A percentile compares a stretch with the other conserved stretches of the same genome.
These are phyloP conservation scores for Perkinsus marinus DNA, from an alignment of 169 alveolate species.

Conservation along the genomic window DNA sequence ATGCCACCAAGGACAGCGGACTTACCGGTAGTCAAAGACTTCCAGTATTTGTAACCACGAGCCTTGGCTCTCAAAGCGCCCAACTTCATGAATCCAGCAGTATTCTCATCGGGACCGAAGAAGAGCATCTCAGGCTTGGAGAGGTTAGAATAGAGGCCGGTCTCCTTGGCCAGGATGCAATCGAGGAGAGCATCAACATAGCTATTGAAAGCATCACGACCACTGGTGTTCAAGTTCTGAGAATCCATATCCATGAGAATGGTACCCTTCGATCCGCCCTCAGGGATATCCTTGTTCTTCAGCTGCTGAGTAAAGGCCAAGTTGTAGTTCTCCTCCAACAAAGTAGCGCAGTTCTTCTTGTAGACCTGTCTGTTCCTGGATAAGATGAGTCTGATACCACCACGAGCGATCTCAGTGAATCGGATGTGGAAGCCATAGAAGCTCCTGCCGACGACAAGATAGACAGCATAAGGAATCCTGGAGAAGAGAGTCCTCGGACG, in stretches of 20 bases:
- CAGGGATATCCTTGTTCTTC: conserved; percentile 61
- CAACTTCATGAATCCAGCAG: conserved; percentile 18
- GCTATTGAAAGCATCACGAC: neutral
- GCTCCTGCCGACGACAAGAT: conserved; percentile 49
- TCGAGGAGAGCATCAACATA: neutral
- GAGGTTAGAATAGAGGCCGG: neutral
- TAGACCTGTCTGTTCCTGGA: conserved; percentile 46
- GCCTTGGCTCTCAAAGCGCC: conserved; percentile 18
- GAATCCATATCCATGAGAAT: conserved; percentile 32
- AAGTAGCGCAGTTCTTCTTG: conserved; percentile 44
- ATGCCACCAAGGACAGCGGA: conserved; percentile 61
- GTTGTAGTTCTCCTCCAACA: conserved; percentile 65
- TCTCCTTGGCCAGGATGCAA: neutral
- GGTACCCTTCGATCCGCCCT: conserved; percentile 62
- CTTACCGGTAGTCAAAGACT: conserved; percentile 68
- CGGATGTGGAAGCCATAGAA: conserved; percentile 61
- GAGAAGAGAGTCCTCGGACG: conserved; percentile 15
- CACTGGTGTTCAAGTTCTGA: neutral
- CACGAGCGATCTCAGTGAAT: conserved; percentile 55
- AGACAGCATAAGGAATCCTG: conserved; percentile 42
- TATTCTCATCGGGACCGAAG: conserved; percentile 26
- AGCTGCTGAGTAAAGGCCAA: conserved; percentile 56
- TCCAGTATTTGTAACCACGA: conserved; percentile 33
- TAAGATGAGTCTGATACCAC: conserved; percentile 57
- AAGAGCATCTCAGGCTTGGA: conserved; percentile 9